Evolutionary conservation across 306 rosid species (phyloP).

Genomic region (Cajanus cajan): DNA sequence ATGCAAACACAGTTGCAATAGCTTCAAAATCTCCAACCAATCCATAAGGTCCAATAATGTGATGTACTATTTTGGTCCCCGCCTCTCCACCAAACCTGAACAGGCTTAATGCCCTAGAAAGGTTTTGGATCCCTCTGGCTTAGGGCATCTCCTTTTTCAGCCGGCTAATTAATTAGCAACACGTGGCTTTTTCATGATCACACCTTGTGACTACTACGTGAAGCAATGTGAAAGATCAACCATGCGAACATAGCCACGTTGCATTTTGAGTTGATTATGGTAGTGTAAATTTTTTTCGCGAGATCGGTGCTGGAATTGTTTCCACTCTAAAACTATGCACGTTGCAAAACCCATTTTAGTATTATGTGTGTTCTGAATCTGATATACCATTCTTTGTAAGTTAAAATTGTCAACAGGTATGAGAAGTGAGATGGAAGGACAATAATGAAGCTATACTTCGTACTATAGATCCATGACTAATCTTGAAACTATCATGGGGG

Average conservation of each 20-base stretch:
- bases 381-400: not conserved
- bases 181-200: constrained; percentile 38
- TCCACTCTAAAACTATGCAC: not conserved
- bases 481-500: constrained; percentile 9
- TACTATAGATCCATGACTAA: not conserved
- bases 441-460: constrained; percentile 1
- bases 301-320: not conserved
- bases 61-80: constrained; percentile 37
- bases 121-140: constrained; percentile 25
- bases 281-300: not conserved
- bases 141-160: constrained; percentile 30
- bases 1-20: constrained; percentile 25
- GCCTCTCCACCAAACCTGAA: constrained; percentile 32
- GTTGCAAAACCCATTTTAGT: constrained; percentile 14
- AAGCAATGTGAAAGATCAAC: constrained; percentile 25
- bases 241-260: constrained; percentile 28
- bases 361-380: not conserved
- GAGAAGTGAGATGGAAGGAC: not conserved
- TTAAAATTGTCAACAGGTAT: not conserved
- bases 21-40: constrained; percentile 37
- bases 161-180: constrained; percentile 13
- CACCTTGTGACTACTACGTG: constrained; percentile 19
- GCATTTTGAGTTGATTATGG: constrained; percentile 6
- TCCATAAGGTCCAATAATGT: constrained; percentile 6
- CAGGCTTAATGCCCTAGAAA: constrained; percentile 10